Base-by-base conservation (phyloP, 805 yeast genomes). In the Yamadazyma philogaea region DNA sequence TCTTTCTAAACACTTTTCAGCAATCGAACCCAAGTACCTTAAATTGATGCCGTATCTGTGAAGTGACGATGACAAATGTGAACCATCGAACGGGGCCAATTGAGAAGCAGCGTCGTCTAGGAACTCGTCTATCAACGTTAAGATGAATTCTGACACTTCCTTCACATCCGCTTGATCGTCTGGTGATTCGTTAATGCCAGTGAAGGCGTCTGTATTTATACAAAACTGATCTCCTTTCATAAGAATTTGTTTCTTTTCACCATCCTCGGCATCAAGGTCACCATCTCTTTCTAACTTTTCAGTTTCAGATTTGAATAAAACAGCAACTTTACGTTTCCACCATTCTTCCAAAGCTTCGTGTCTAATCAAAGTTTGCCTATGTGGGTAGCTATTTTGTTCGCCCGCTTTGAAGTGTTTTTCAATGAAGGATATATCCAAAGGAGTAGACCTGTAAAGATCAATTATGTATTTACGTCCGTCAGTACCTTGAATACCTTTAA, bases 281-380 rank as follows among this genome's bases (percentile, higher is more conserved):
- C 61, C 68, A 39, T 64, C 66, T 43, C 60, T 56, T 42, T 72
- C 70, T 43, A 68, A 68, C 40, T 64, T 67, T 43, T 77, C 80
- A 33, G 80, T 68, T 53, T 78, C 79, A 1, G 57, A 64, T 45
- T 73, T 73, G 48, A 81, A 60, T 36, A 70, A 69, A 16, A 67
- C 70, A 12, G 84, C 77, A 2, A 84, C 75, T 57, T 82, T 79
- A 45, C 79, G 63, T 56, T 77, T 78, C 83, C 93, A 87, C 96
- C 96, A 91, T 53, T 82, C 87, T 52, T 82, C 91, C 37, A 91
- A 79, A 14, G 96, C 93, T 66, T 91, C 98, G 50, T 81, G 81
- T 66, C 98, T 82, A 34, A 91, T 56, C 19, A 85, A 76, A 11
- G 85, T 73, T 63, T 88, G 87, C 49, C 79, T 77, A 58, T 88